Conservation (phyloP, 2,329 filamentous ascomycete species). For the Penicillium thymicola region DNA sequence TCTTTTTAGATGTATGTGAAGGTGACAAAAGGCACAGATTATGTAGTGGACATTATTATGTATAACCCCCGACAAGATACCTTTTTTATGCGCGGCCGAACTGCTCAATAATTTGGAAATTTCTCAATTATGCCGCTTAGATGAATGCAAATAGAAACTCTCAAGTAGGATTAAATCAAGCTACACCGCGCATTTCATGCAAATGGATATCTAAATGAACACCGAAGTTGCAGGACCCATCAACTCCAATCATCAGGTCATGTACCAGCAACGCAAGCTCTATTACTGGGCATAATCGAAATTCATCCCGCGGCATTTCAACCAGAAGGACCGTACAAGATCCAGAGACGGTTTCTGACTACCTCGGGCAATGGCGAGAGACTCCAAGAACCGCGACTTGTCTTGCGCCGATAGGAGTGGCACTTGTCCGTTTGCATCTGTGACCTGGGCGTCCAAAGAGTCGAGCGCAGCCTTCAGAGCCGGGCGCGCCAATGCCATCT, state of each 20-base stretch:
- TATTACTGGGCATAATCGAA: slow-evolving; percentile 39
- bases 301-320: slow-evolving; percentile 42
- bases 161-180: neutral
- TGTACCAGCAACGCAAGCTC: slow-evolving; percentile 9
- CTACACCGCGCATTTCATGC: slow-evolving; percentile 5
- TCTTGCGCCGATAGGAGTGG: slow-evolving; percentile 33
- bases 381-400: slow-evolving; percentile 41
- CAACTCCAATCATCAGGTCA: slow-evolving; percentile 10
- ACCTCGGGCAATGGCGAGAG: slow-evolving; percentile 39
- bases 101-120: neutral
- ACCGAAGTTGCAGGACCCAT: slow-evolving; percentile 8
- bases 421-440: slow-evolving; percentile 20
- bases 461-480: slow-evolving; percentile 38
- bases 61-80: no score
- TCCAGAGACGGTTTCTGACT: slow-evolving; percentile 37
- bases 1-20: no score
- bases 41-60: no score
- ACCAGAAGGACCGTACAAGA: slow-evolving; percentile 43
- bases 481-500: slow-evolving; percentile 39
- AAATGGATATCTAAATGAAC: slow-evolving; percentile 12
- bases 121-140: neutral
- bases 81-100: neutral
- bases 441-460: slow-evolving; percentile 24
- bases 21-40: no score
- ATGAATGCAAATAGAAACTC: neutral